Evolutionary conservation across 257 asterid species (phyloP).

Genomic region (Solanum stenotomum): DNA sequence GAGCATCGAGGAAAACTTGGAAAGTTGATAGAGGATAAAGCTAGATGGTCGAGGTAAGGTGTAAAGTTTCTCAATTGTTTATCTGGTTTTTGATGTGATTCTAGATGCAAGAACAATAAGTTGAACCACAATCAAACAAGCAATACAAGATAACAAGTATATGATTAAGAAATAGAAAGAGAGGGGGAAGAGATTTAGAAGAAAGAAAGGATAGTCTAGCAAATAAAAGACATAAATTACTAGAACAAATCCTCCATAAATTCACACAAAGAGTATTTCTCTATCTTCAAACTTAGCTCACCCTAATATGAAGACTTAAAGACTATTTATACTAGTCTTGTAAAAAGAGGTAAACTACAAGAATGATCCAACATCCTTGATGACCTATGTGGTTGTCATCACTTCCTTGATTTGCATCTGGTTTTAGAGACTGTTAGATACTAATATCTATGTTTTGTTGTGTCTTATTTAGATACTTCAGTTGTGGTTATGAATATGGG

Average conservation of each 20-base stretch:
- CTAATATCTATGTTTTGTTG: neutral
- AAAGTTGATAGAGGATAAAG: slow-evolving; percentile 76
- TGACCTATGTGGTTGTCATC: neutral
- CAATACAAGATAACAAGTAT: neutral
- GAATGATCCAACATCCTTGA: neutral
- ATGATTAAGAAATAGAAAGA: neutral
- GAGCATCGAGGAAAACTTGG: slow-evolving; percentile 67
- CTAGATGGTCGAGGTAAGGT: slow-evolving; percentile 84
- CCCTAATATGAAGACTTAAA: neutral
- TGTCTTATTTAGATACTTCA: neutral
- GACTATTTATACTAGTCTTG: neutral
- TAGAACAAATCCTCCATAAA: neutral
- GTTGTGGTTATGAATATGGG: neutral
- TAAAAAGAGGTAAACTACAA: neutral
- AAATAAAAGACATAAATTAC: neutral
- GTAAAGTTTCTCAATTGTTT: neutral
- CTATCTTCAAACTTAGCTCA: neutral
- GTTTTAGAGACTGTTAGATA: neutral
- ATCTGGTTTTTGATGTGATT: neutral
- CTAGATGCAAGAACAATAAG: neutral
- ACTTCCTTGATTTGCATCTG: neutral
- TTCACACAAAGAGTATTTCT: neutral
- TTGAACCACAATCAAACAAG: neutral
- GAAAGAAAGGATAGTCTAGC: neutral
- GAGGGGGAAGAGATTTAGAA: neutral